A percentile compares a stretch with the other conserved stretches of the same genome.
These are phyloP conservation scores for Litchi chinensis DNA, from an alignment of 345 rosid species.

Conservation along the genomic window DNA sequence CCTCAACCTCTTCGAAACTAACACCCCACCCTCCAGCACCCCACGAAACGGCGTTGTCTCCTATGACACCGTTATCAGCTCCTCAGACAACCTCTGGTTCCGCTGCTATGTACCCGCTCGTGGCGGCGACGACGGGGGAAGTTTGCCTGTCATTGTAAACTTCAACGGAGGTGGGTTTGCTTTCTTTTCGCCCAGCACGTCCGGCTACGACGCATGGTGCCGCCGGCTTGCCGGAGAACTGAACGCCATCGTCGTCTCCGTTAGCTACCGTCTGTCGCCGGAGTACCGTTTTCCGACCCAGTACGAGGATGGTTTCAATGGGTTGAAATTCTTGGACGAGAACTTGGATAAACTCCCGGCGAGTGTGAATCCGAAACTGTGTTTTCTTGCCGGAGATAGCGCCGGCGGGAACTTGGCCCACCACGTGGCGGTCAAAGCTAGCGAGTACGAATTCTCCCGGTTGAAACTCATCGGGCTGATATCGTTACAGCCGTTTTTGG, in stretches of 20 bases:
- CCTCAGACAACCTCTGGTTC: constrained; percentile 31
- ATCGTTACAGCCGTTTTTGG: background rate
- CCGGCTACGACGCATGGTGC: background rate
- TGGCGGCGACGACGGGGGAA: background rate
- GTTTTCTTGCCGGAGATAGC: constrained; percentile 7
- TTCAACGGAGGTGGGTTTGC: constrained; percentile 15
- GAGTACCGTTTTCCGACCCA: constrained; percentile 23
- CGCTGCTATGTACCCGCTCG: constrained; percentile 15
- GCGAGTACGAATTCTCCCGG: background rate
- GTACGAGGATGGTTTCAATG: constrained; percentile 39
- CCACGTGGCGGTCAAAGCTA: background rate
- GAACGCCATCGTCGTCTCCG: background rate
- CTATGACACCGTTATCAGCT: constrained; percentile 24
- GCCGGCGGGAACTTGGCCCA: constrained; percentile 9
- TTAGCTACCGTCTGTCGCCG: background rate
- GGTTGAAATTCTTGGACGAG: constrained; percentile 33
- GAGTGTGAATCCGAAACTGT: background rate
- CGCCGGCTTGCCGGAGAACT: background rate
- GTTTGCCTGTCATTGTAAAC: background rate
- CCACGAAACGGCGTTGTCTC: constrained; percentile 28
- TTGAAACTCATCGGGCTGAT: background rate
- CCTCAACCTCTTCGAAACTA: constrained; percentile 25
- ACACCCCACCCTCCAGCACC: constrained; percentile 17
- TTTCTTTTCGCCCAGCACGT: background rate
- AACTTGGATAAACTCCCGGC: constrained; percentile 8